Evolutionary conservation across 1,284 basidiomycete genomes (phyloP).

Genomic region (Neolentinus lepideus): DNA sequence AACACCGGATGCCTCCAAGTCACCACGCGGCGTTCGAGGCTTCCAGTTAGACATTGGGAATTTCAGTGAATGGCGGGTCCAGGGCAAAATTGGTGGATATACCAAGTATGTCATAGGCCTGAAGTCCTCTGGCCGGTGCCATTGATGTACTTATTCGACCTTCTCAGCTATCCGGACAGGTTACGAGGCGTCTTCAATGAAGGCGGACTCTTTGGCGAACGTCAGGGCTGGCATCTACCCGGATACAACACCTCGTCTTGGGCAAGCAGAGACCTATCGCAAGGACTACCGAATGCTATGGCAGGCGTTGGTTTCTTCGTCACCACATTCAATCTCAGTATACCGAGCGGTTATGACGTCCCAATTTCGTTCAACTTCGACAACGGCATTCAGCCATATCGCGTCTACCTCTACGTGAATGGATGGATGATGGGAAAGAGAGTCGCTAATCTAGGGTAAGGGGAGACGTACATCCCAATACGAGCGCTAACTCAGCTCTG

Average conservation of each 20-base stretch:
- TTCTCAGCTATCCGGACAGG: conserved; percentile 56
- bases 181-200: conserved; percentile 68
- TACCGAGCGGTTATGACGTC: conserved; percentile 54
- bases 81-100: conserved; percentile 78
- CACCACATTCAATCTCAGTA: conserved; percentile 56
- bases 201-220: conserved; percentile 74
- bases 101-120: conserved; percentile 35
- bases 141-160: neutral
- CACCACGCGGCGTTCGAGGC: conserved; percentile 73
- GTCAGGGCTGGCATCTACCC: conserved; percentile 78
- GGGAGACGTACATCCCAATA: conserved; percentile 5
- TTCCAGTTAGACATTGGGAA: conserved; percentile 54
- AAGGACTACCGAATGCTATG: conserved; percentile 44
- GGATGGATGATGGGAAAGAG: conserved; percentile 86
- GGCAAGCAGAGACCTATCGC: conserved; percentile 41
- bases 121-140: neutral
- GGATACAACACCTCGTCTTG: conserved; percentile 61
- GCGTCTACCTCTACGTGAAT: conserved; percentile 70
- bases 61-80: conserved; percentile 71
- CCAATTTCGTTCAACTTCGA: conserved; percentile 66
- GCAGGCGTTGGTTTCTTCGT: conserved; percentile 78
- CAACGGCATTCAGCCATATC: conserved; percentile 52
- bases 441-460: conserved; percentile 62
- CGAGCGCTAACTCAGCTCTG: conserved; percentile 2
- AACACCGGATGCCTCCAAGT: conserved; percentile 31